Percentiles rank a stretch among this genome's conserved stretches.
Conservation (phyloP, 1,139 yeast genomes). For the Sugiyamaella xylanicola region DNA sequence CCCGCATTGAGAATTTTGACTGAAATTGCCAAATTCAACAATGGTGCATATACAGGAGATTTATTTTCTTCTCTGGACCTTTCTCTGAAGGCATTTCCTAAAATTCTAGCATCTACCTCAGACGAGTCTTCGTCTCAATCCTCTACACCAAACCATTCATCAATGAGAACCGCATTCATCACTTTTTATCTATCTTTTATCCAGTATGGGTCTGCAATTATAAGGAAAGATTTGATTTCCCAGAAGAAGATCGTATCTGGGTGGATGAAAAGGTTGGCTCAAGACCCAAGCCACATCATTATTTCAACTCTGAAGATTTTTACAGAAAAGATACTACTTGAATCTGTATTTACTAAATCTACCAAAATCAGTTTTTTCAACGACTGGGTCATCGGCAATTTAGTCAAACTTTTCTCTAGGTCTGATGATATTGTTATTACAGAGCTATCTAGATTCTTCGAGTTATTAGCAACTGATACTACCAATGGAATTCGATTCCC, state of each 20-base stretch:
- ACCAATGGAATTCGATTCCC: constrained; percentile 65
- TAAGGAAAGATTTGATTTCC: constrained; percentile 63
- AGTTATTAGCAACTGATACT: constrained; percentile 53
- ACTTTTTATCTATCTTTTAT: constrained; percentile 58
- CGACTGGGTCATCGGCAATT: constrained; percentile 68
- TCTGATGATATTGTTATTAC: constrained; percentile 39
- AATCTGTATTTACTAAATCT: constrained; percentile 62
- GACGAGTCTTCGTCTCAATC: constrained; percentile 29
- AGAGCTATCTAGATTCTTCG: constrained; percentile 53
- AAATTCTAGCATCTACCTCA: constrained; percentile 50
- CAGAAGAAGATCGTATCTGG: constrained; percentile 61
- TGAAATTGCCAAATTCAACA: constrained; percentile 53
- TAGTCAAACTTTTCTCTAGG: constrained; percentile 56
- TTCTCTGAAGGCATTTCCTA: constrained; percentile 61
- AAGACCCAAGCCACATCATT: constrained; percentile 57
- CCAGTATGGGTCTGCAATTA: constrained; percentile 51
- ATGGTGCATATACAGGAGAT: constrained; percentile 56
- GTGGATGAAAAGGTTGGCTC: constrained; percentile 64
- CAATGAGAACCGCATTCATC: constrained; percentile 55
- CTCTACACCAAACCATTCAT: constrained; percentile 34
- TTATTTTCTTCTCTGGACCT: constrained; percentile 71
- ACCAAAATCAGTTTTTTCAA: constrained; percentile 77
- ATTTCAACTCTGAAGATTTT: constrained; percentile 51
- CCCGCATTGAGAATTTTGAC: constrained; percentile 61
- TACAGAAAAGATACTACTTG: constrained; percentile 56